Evolutionary conservation across 352 stramenopile genomes (phyloP).

Genomic region (Pythium utonaiense): DNA sequence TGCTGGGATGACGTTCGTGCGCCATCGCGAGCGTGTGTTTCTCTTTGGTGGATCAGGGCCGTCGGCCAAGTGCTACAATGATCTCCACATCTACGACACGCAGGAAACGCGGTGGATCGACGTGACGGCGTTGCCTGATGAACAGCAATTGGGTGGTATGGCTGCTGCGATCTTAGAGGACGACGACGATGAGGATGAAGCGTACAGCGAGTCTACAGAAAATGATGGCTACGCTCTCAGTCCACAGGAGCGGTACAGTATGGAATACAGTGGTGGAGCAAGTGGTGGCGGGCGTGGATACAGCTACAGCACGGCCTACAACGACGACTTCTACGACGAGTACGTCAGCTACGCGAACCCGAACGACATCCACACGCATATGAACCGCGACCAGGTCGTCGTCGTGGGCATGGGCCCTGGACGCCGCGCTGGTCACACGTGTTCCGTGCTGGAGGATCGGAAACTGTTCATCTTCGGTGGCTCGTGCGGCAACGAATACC

Average conservation of each 20-base stretch:
- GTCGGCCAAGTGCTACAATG: constrained; percentile 93
- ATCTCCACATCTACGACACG: constrained; percentile 93
- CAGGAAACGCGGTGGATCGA: constrained; percentile 42
- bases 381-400: constrained; percentile 65
- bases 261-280: constrained; percentile 4
- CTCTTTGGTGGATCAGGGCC: constrained; percentile 94
- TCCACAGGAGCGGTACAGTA: constrained; percentile 17
- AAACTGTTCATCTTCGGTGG: constrained; percentile 95
- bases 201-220: constrained; percentile 28
- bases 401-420: constrained; percentile 85
- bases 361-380: constrained; percentile 44
- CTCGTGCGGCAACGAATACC: constrained; percentile 88
- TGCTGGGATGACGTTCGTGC: constrained; percentile 95
- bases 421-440: constrained; percentile 91
- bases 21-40: constrained; percentile 88
- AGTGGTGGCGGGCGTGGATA: not conserved
- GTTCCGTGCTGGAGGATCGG: constrained; percentile 87
- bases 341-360: constrained; percentile 41
- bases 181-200: constrained; percentile 47
- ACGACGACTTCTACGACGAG: constrained; percentile 17
- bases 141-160: constrained; percentile 75
- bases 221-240: constrained; percentile 29
- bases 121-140: constrained; percentile 30
- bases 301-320: constrained; percentile 1
- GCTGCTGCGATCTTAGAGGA: constrained; percentile 29